Evolutionary conservation across 2,329 filamentous ascomycete species (phyloP).

Genomic region (Aspergillus sclerotialis): DNA sequence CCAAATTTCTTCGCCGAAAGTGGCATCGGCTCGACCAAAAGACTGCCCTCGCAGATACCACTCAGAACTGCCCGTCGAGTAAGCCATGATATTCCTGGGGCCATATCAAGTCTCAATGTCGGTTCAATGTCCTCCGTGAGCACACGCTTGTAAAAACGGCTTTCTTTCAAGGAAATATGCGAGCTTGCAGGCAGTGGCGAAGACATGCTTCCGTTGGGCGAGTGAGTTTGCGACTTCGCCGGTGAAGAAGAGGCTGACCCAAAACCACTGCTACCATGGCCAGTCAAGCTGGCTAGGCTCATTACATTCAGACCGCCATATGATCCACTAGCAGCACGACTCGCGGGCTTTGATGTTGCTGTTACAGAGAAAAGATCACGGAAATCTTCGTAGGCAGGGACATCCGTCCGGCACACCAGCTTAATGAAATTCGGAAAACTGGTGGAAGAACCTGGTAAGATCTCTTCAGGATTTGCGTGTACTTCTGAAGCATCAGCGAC

Average conservation of each 20-base stretch:
- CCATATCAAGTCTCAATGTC: constrained; percentile 78
- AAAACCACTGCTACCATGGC: constrained; percentile 30
- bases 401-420: constrained; percentile 74
- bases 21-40: constrained; percentile 85
- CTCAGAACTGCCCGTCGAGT: constrained; percentile 77
- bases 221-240: constrained; percentile 51
- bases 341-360: constrained; percentile 53
- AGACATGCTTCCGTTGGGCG: constrained; percentile 38
- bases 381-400: constrained; percentile 79
- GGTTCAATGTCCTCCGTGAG: constrained; percentile 90
- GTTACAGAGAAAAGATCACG: constrained; percentile 65
- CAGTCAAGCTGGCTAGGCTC: constrained; percentile 41
- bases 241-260: constrained; percentile 55
- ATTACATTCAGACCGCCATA: constrained; percentile 58
- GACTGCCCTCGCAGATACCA: constrained; percentile 73
- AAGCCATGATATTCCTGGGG: constrained; percentile 89
- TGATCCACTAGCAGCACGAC: constrained; percentile 65
- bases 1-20: constrained; percentile 46
- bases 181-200: constrained; percentile 39
- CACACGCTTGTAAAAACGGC: constrained; percentile 87
- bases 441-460: constrained; percentile 56
- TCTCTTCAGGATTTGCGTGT: constrained; percentile 43
- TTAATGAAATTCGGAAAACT: constrained; percentile 79
- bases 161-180: constrained; percentile 66
- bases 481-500: constrained; percentile 47